Evolutionary conservation across 805 yeast species (phyloP).

Genomic region (Metahyphopichia silvanorum): DNA sequence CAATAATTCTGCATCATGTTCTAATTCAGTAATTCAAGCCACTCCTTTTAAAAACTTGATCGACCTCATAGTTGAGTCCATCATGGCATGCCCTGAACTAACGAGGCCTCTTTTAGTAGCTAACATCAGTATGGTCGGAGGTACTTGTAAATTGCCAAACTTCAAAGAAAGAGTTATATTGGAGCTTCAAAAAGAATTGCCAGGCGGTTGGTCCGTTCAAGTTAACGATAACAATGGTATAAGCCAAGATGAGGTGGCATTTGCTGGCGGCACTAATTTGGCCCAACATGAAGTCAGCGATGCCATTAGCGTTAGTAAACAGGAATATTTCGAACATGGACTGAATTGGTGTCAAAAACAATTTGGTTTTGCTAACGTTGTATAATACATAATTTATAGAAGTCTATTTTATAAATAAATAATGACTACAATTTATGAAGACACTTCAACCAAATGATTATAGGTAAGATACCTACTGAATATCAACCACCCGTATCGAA

Average conservation of each 20-base stretch:
- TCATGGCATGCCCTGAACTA: slow-evolving; percentile 69
- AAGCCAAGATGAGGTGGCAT: slow-evolving; percentile 24
- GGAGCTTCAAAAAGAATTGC: slow-evolving; percentile 66
- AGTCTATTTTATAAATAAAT: too few species aligned
- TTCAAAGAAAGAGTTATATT: slow-evolving; percentile 56
- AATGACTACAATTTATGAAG: slow-evolving; percentile 2
- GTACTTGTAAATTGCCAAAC: slow-evolving; percentile 69
- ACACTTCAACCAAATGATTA: slow-evolving; percentile 54
- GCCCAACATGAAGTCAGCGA: slow-evolving; percentile 40
- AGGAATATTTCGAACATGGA: slow-evolving; percentile 88
- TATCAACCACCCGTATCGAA: slow-evolving; percentile 82
- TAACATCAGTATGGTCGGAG: slow-evolving; percentile 81
- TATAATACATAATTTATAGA: slow-evolving; percentile 1
- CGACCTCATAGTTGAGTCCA: slow-evolving; percentile 71
- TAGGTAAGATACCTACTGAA: slow-evolving; percentile 73
- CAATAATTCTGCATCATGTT: slow-evolving; percentile 25
- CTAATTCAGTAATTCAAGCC: slow-evolving; percentile 27
- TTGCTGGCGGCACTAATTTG: slow-evolving; percentile 36
- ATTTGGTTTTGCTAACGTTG: slow-evolving; percentile 41
- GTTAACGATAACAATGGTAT: slow-evolving; percentile 29
- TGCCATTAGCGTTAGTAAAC: slow-evolving; percentile 61
- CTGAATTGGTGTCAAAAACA: slow-evolving; percentile 51
- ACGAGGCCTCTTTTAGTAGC: slow-evolving; percentile 72
- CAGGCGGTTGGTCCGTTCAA: slow-evolving; percentile 66
- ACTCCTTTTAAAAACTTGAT: slow-evolving; percentile 67